phyloP scores from a whole-genome alignment of 2,329 filamentous ascomycete genomes.

The Paecilomyces sp. region DNA sequence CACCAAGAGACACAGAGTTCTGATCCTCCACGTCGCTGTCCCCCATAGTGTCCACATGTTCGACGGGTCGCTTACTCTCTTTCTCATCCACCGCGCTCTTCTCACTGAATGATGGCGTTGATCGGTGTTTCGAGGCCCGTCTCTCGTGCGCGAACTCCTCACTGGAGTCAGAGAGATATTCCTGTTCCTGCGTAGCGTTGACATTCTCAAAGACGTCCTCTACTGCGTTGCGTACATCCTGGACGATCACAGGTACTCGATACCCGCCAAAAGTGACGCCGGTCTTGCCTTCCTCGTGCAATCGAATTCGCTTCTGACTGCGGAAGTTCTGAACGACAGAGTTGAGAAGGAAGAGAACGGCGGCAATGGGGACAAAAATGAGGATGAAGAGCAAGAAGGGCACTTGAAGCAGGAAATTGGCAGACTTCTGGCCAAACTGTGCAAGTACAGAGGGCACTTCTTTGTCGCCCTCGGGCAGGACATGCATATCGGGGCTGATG shows the following conservation, averaged over 20 bases:
- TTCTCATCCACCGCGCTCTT: conserved; percentile 6
- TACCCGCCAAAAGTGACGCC: conserved; percentile 65
- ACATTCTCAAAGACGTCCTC: conserved; percentile 71
- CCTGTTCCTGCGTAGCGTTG: conserved; percentile 60
- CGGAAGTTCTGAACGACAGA: conserved; percentile 68
- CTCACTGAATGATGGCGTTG: conserved; percentile 10
- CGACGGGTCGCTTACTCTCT: conserved; percentile 3
- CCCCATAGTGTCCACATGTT: conserved; percentile 13
- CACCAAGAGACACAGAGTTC: background rate
- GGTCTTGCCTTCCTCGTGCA: conserved; percentile 65
- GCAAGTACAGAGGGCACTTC: conserved; percentile 15
- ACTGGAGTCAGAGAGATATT: conserved; percentile 57
- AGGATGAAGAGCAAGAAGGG: conserved; percentile 59
- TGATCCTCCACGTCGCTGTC: background rate
- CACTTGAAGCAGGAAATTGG: conserved; percentile 43
- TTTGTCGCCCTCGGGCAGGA: conserved; percentile 20
- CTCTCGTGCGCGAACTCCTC: conserved; percentile 38
- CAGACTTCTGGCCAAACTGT: conserved; percentile 26
- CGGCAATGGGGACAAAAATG: conserved; percentile 66
- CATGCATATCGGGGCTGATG: conserved; percentile 48
- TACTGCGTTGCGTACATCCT: conserved; percentile 66
- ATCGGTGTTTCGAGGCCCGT: conserved; percentile 1
- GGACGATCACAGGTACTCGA: conserved; percentile 66
- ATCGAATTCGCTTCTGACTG: conserved; percentile 65
- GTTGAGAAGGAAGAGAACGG: conserved; percentile 66